phyloP scores from a whole-genome alignment of 768 basidiomycete genomes.

The Rhizopogon sp. region DNA sequence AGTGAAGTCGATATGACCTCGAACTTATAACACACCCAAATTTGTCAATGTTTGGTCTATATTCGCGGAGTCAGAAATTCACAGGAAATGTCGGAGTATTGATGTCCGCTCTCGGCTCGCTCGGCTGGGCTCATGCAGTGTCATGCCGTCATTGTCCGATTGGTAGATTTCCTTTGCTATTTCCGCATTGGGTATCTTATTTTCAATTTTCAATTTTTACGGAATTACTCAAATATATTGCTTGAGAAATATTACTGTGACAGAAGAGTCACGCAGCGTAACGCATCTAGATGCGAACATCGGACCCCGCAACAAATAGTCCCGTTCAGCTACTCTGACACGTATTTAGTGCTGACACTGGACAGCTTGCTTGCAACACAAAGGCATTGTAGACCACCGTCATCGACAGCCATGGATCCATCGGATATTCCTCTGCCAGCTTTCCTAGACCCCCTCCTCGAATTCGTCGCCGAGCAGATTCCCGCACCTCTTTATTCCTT shows the following conservation, averaged over 20 bases:
- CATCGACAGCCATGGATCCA: conserved; percentile 6
- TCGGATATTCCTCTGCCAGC: conserved; percentile 37
- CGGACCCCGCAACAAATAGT: background rate
- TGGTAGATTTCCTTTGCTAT: conserved; percentile 10
- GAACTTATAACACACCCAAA: conserved; percentile 26
- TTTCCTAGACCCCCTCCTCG: conserved; percentile 49
- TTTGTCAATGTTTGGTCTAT: conserved; percentile 22
- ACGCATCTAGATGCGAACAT: background rate
- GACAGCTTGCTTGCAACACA: background rate
- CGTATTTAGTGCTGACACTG: background rate
- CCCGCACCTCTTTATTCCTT: conserved; percentile 53
- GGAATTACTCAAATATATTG: background rate
- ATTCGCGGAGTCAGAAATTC: conserved; percentile 17
- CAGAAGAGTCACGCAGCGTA: background rate
- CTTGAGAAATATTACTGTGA: background rate
- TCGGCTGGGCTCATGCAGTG: background rate
- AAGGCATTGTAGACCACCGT: background rate
- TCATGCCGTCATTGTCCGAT: conserved; percentile 22
- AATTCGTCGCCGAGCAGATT: conserved; percentile 48
- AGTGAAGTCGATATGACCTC: conserved; percentile 13
- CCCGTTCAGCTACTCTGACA: background rate
- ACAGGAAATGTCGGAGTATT: conserved; percentile 11
- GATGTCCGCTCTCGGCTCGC: conserved; percentile 14
- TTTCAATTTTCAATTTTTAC: background rate
- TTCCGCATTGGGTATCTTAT: conserved; percentile 2